Evolutionary conservation across 2,329 filamentous ascomycete genomes (phyloP).

Genomic region (Aspergillus neotritici): DNA sequence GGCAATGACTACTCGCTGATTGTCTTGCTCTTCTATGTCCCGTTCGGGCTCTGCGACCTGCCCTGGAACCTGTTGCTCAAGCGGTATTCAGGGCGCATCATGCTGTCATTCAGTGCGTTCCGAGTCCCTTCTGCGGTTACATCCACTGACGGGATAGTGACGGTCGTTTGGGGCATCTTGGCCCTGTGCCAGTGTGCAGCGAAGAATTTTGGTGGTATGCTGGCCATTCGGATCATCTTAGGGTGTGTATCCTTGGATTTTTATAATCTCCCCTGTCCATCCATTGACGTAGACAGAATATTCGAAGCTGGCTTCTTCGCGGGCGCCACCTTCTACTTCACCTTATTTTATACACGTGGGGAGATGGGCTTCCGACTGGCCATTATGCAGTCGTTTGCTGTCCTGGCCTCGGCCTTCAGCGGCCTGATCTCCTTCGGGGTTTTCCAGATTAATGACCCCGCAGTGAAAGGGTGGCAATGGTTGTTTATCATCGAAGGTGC

Average conservation of each 20-base stretch:
- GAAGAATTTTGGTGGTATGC: conserved; percentile 44
- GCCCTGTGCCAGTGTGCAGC: conserved; percentile 46
- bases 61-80: conserved; percentile 39
- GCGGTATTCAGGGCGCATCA: conserved; percentile 40
- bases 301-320: conserved; percentile 53
- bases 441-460: conserved; percentile 45
- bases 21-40: conserved; percentile 48
- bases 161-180: conserved; percentile 24
- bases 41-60: conserved; percentile 46
- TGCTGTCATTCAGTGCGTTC: conserved; percentile 30
- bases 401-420: conserved; percentile 38
- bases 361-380: conserved; percentile 43
- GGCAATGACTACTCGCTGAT: conserved; percentile 31
- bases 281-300: conserved; percentile 7
- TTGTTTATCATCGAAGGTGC: conserved; percentile 40
- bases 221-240: conserved; percentile 43
- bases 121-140: not conserved
- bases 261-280: rapidly evolving
- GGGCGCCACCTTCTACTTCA: conserved; percentile 50
- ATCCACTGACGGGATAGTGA: conserved; percentile 38
- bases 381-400: conserved; percentile 41
- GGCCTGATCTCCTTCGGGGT: conserved; percentile 41
- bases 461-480: conserved; percentile 46
- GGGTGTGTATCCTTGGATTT: conserved; percentile 15
- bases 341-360: conserved; percentile 41